phyloP scores from a whole-genome alignment of 2,329 filamentous ascomycete genomes.

The Hymenoscyphus fructigenus region DNA sequence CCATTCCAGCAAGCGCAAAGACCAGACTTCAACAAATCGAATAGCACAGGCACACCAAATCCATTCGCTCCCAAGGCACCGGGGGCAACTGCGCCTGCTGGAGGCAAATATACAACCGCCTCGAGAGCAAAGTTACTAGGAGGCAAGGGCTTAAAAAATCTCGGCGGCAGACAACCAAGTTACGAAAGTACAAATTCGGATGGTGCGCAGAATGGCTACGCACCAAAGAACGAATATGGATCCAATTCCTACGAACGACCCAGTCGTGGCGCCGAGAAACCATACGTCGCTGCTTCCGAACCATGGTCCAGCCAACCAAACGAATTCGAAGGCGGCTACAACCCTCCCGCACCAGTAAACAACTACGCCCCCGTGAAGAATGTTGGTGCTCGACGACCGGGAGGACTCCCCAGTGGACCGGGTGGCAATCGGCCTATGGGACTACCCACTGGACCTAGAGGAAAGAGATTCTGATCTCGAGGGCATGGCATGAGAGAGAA shows the following conservation, averaged over 20 bases:
- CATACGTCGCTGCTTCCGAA: conserved; percentile 47
- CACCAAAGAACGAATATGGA: no score
- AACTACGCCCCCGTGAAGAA: conserved; percentile 17
- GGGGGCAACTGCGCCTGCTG: no score
- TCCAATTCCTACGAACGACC: background rate
- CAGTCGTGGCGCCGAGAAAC: conserved; percentile 38
- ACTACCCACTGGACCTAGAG: conserved; percentile 30
- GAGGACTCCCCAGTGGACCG: background rate
- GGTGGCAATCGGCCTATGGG: conserved; percentile 27
- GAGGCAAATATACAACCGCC: background rate
- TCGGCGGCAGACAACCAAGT: no score
- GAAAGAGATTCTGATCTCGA: conserved; percentile 18
- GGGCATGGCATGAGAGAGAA: background rate
- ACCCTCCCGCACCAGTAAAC: conserved; percentile 7
- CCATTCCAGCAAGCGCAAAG: background rate
- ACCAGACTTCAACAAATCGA: no score
- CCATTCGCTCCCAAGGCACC: no score
- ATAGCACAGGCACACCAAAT: no score
- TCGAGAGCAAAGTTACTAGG: no score
- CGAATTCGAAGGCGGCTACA: conserved; percentile 40
- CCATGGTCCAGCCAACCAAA: conserved; percentile 49
- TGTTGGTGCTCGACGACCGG: conserved; percentile 42
- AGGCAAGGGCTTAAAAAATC: no score
- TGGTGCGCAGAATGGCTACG: no score
- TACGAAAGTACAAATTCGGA: no score